A percentile compares a stretch with the other conserved stretches of the same genome.
phyloP scores from a whole-genome alignment of 768 basidiomycete genomes.

The Amanita rubescens region DNA sequence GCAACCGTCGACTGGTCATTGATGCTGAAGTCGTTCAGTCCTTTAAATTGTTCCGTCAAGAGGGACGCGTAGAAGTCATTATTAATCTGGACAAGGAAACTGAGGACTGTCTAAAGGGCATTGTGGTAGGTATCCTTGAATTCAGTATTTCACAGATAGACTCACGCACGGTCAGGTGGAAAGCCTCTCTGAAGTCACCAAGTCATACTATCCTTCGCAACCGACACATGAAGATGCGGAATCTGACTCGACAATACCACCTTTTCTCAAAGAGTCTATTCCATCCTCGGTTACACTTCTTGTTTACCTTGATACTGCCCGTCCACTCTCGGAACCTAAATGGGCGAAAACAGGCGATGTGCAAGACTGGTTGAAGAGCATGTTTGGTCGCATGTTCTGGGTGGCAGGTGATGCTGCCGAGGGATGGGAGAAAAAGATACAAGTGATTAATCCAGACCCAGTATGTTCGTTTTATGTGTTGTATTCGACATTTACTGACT shows the following conservation, averaged over 20 bases:
- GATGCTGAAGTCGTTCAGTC: slow-evolving; percentile 82
- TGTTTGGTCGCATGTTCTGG: slow-evolving; percentile 87
- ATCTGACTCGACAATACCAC: slow-evolving; percentile 62
- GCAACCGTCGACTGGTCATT: slow-evolving; percentile 78
- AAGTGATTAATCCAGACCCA: slow-evolving; percentile 90
- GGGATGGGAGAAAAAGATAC: slow-evolving; percentile 92
- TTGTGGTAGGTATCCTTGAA: slow-evolving; percentile 50
- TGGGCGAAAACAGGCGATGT: slow-evolving; percentile 96
- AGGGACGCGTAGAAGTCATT: slow-evolving; percentile 80
- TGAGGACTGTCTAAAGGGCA: slow-evolving; percentile 57
- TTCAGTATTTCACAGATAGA: slow-evolving; percentile 7
- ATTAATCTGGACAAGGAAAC: slow-evolving; percentile 53
- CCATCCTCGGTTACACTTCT: slow-evolving; percentile 57
- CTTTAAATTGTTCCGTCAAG: slow-evolving; percentile 71
- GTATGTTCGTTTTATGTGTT: slow-evolving; percentile 39
- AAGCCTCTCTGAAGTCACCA: slow-evolving; percentile 61
- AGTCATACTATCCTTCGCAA: slow-evolving; percentile 59
- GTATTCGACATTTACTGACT: background rate
- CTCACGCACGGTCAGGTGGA: slow-evolving; percentile 48
- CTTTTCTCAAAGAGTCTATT: slow-evolving; percentile 49
- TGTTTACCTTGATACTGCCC: slow-evolving; percentile 77
- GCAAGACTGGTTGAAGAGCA: slow-evolving; percentile 87
- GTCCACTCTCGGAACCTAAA: slow-evolving; percentile 90
- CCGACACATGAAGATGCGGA: slow-evolving; percentile 33
- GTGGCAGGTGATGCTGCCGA: slow-evolving; percentile 76